Conservation (phyloP, 2,329 filamentous ascomycete species). For the Beauveria sp. region DNA sequence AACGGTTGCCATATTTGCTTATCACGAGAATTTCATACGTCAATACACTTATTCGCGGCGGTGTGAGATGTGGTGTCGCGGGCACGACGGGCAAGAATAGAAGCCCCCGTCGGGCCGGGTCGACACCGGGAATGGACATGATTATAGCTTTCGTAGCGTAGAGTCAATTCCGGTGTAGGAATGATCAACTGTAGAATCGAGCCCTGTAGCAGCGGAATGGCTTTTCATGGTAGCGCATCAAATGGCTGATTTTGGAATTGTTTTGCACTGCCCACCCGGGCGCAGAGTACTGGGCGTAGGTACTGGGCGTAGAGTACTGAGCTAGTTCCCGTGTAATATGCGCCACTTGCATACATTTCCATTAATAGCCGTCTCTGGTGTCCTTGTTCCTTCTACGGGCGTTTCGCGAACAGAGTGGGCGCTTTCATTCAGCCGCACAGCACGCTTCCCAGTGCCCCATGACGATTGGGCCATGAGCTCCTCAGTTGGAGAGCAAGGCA, state of each 20-base stretch:
- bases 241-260: neutral
- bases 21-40: constrained; percentile 8
- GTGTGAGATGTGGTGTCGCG: constrained; percentile 11
- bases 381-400: neutral
- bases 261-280: neutral
- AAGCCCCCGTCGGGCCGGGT: constrained; percentile 7
- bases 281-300: neutral
- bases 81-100: constrained; percentile 10
- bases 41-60: constrained; percentile 10
- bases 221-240: neutral
- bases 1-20: neutral
- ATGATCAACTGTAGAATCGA: neutral
- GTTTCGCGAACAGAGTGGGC: constrained; percentile 2
- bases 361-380: neutral
- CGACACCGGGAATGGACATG: constrained; percentile 1
- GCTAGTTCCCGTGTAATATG: neutral
- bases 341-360: constrained; percentile 2
- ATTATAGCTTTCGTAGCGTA: neutral
- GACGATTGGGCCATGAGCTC: neutral
- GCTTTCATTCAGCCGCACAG: constrained; percentile 3
- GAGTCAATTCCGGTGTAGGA: neutral
- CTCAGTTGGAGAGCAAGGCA: neutral
- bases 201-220: neutral
- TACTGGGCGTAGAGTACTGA: no score
- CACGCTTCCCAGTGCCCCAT: neutral